Percentiles rank a stretch among this genome's conserved stretches.
Evolutionary conservation across 441 rosid genomes (phyloP).

Genomic region (Erodium chrysanthum): DNA sequence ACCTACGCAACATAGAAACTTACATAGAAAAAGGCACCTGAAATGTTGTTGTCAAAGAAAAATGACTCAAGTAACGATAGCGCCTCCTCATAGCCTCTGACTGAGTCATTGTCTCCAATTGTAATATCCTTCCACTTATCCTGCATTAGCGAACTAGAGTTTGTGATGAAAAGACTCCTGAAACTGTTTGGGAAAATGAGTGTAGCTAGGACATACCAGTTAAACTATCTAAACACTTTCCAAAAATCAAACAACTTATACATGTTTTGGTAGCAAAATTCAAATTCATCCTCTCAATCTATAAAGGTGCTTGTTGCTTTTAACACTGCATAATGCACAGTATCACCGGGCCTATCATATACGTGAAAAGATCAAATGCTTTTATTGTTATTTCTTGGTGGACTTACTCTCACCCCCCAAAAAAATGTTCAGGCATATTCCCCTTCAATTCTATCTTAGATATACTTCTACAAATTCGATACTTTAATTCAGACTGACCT

Average conservation of each 20-base stretch:
- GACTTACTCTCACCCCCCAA: too few relatives aligned
- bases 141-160: constrained; percentile 32
- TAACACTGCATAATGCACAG: too few relatives aligned
- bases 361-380: not conserved
- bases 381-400: too few relatives aligned
- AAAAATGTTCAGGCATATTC: too few relatives aligned
- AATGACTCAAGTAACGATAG: constrained; percentile 80
- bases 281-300: too few relatives aligned
- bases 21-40: constrained; percentile 37
- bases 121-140: constrained; percentile 64
- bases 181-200: not conserved
- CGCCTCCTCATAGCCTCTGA: constrained; percentile 78
- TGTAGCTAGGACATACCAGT: not conserved
- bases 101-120: constrained; percentile 75
- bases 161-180: too few relatives aligned
- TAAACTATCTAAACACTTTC: not conserved
- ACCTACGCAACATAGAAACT: constrained; percentile 1
- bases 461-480: not conserved
- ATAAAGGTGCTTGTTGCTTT: too few relatives aligned
- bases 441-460: not conserved
- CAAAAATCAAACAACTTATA: not conserved
- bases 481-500: constrained; percentile 37
- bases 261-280: not conserved
- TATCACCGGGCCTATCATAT: not conserved
- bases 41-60: constrained; percentile 74